Base-by-base conservation (phyloP, 495 filamentous ascomycete species). In the Penicillium coffeae region DNA sequence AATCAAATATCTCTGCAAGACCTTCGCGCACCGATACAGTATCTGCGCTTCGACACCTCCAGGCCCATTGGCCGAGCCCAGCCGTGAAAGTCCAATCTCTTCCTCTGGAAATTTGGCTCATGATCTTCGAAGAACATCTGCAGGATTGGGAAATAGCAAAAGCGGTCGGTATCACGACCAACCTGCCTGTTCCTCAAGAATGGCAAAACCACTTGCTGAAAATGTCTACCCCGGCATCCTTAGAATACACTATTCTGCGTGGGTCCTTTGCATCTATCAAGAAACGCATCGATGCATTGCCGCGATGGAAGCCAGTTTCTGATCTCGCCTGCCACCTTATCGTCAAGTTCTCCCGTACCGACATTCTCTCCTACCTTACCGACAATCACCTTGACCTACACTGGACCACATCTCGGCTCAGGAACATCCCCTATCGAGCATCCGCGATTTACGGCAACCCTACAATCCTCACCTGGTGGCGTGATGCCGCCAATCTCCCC, bases 401-500 rank as follows among this genome's bases (percentile, higher is more conserved):
- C 64, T 87, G 82, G 81, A 81, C 79, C 19, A 89, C 79, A 1
- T 94, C 90, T 54, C 88, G 83, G 45, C 82, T 88, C 45, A 89
- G 85, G 46, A 82, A 89, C 37, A 80, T 93, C 12, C 89, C 89
- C 0, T 89, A 86, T 48, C 90, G 89, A 54, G 88, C 88, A 1
- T 91, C 87, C 2, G 84, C 86, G 12, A 85, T 90, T 21, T 95
- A 92, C 56, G 89, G 87, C n/a, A 84, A 86, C 42, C 82, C 84
- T 2, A 85, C 86, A 25, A 86, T 96, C 38, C 72, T 96, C 9
- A 86, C 89, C 49, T 96, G 90, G 88, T 96, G 91, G 89, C 79
- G 77, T 14, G 84, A 80, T 25, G 86, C 84, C 0, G 84, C 88
- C 0, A 82, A 79, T 3, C 89, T 91, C 45, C 75, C 90, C 2